Evolutionary conservation across 139 green algal species (phyloP), one percentile per base, ranked within the genome.

Genomic region (Chlorella sp.): DNA sequence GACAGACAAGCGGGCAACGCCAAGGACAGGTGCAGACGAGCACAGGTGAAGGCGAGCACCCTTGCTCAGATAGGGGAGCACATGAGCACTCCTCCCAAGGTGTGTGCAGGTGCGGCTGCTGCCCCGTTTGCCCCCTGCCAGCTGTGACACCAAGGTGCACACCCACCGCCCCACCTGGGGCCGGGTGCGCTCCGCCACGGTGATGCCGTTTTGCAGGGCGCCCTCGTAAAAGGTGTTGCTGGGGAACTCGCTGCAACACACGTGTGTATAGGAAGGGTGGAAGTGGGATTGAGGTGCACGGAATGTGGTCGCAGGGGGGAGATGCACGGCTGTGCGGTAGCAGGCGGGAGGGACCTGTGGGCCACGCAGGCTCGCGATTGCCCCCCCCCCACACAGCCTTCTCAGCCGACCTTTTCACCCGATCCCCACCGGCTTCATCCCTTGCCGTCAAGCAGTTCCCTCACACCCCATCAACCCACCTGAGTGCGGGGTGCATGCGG

Each of bases 161-260:
- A 9, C 48, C 66, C 26, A 32, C 12, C 71, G 3, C 30, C 96
- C 82, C 89, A 36, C 89, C 78, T 75, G 91, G 77, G 75, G 12
- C 48, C 42, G 80, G 42, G 91, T 88, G 69, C 96, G 92, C 88
- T 97, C 96, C 19, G 81, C 84, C 48, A 92, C 94, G 19, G 91
- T 92, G 22, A 98, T 91, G 57, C 96, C 96, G 85, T 98, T 97
- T 93, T 98, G 97, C 80, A 99, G 97, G 26, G 95, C 97, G 79
- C 98, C 98, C 95, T 99, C 98, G 86, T 99, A 99, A 89, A 99
- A 99, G 5, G 91, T 97, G 95, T 99, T 98, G 86, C 93, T 97
- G 39, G 98, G 98, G 93, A 99, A 99, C 91, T 99, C 96, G 37
- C 84, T 88, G 84, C 68, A 37, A 22, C 1, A 39, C 1, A n/a